phyloP scores from a whole-genome alignment of 441 rosid genomes.

The Gossypium gossypioides region DNA sequence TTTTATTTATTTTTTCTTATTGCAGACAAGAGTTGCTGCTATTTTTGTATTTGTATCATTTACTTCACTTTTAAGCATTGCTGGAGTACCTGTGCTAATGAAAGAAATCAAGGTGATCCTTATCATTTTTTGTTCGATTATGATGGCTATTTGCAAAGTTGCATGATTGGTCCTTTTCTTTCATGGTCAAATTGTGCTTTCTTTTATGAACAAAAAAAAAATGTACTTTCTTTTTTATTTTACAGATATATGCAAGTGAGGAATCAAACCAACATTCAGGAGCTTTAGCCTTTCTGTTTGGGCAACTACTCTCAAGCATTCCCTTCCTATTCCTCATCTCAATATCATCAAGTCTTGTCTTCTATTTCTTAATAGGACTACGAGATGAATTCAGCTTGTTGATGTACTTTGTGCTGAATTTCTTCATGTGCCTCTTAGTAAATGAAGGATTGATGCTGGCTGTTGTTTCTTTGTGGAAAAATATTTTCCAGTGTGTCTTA shows the following conservation, averaged over 20 bases:
- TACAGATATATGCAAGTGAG: constrained; percentile 74
- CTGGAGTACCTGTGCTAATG: constrained; percentile 62
- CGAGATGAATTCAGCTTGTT: constrained; percentile 84
- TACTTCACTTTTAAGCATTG: constrained; percentile 74
- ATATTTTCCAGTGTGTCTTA: constrained; percentile 72
- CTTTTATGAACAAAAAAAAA: no score
- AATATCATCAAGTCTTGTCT: constrained; percentile 86
- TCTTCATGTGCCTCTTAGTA: constrained; percentile 78
- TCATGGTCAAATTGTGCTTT: not conserved
- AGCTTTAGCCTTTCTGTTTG: constrained; percentile 70
- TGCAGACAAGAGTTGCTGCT: constrained; percentile 87
- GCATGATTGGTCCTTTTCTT: not conserved
- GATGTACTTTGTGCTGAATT: constrained; percentile 96
- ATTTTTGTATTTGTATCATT: constrained; percentile 76
- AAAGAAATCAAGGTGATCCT: constrained; percentile 71
- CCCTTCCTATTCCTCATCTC: constrained; percentile 94
- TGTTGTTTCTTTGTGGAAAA: constrained; percentile 58
- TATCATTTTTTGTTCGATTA: not conserved
- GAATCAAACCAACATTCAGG: constrained; percentile 86
- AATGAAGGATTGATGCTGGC: constrained; percentile 83
- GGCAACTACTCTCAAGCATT: constrained; percentile 90
- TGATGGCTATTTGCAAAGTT: not conserved
- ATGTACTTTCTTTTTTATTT: not conserved
- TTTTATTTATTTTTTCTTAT: constrained; percentile 17
- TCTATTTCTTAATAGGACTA: constrained; percentile 86